These are phyloP conservation scores for Phytophthora tentaculata DNA, from an alignment of 352 stramenopile genomes.

Conservation along the genomic window DNA sequence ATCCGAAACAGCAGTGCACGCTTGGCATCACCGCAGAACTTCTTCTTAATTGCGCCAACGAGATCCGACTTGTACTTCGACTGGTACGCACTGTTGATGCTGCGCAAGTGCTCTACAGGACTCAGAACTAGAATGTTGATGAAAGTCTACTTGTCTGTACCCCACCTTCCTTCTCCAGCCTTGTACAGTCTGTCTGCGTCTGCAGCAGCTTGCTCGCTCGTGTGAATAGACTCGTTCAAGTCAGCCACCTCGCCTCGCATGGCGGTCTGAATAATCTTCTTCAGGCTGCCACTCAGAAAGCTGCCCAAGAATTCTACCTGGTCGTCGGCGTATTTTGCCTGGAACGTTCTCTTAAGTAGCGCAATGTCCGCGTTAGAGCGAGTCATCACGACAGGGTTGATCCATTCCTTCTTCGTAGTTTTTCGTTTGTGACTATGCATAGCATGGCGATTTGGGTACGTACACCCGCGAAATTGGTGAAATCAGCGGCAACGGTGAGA, in stretches of 20 bases:
- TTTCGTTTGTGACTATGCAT: not conserved
- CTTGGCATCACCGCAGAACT: constrained; percentile 53
- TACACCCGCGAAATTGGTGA: not conserved
- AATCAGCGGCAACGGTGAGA: not conserved
- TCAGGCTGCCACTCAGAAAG: constrained; percentile 63
- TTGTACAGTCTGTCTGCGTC: constrained; percentile 67
- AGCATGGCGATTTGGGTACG: not conserved
- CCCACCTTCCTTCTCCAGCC: constrained; percentile 61
- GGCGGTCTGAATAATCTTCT: constrained; percentile 61
- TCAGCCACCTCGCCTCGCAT: constrained; percentile 38
- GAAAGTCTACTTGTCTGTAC: constrained; percentile 65
- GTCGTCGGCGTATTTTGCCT: constrained; percentile 57
- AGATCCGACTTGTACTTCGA: constrained; percentile 61
- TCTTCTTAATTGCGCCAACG: constrained; percentile 50
- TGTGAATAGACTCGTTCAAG: constrained; percentile 66
- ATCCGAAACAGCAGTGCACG: constrained; percentile 44
- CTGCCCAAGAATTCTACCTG: constrained; percentile 48
- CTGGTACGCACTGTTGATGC: constrained; percentile 53
- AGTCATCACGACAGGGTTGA: no score
- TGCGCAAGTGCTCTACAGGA: constrained; percentile 49
- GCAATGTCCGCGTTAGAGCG: constrained; percentile 67
- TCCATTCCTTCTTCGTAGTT: not conserved
- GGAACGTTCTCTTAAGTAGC: constrained; percentile 79
- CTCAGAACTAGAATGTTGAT: constrained; percentile 52
- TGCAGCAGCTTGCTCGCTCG: constrained; percentile 46